phyloP scores from a whole-genome alignment of 164 flowering plant species.

The Litsea cubeba region DNA sequence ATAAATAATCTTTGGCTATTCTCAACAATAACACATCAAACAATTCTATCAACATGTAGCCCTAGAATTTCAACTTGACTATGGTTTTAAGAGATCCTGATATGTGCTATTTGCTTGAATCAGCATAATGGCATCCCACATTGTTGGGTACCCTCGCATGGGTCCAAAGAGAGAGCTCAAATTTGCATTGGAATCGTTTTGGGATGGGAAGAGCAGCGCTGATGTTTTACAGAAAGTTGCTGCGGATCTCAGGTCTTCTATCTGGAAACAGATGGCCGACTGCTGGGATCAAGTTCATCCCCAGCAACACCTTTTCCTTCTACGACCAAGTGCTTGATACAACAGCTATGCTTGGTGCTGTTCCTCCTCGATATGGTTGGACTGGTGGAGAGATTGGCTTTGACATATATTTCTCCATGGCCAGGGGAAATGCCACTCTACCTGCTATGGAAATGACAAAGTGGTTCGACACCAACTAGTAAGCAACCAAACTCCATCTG shows the following conservation, averaged over 20 bases:
- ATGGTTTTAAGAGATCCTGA: background rate
- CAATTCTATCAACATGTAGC: background rate
- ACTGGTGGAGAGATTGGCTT: slow-evolving; percentile 73
- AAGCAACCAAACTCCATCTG: slow-evolving; percentile 21
- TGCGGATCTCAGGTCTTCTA: slow-evolving; percentile 57
- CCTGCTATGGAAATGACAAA: slow-evolving; percentile 94
- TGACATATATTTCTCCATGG: slow-evolving; percentile 71
- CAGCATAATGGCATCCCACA: slow-evolving; percentile 77
- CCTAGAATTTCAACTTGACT: background rate
- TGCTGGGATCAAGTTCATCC: slow-evolving; percentile 69
- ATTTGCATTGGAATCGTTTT: slow-evolving; percentile 82
- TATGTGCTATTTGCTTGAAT: background rate
- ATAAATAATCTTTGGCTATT: background rate
- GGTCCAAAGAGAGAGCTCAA: slow-evolving; percentile 85
- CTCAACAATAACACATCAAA: too few species aligned
- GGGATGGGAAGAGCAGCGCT: slow-evolving; percentile 71
- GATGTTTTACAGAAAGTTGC: slow-evolving; percentile 66
- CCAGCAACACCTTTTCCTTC: slow-evolving; percentile 71
- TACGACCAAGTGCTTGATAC: slow-evolving; percentile 72
- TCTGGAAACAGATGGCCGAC: slow-evolving; percentile 75
- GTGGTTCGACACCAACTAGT: slow-evolving; percentile 92
- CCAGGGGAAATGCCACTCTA: slow-evolving; percentile 68
- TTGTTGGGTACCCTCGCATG: slow-evolving; percentile 87
- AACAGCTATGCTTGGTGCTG: slow-evolving; percentile 77
- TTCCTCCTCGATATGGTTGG: slow-evolving; percentile 65